Evolutionary conservation across 768 basidiomycete genomes (phyloP).

Genomic region (Boletus pseudo-olivaceus): DNA sequence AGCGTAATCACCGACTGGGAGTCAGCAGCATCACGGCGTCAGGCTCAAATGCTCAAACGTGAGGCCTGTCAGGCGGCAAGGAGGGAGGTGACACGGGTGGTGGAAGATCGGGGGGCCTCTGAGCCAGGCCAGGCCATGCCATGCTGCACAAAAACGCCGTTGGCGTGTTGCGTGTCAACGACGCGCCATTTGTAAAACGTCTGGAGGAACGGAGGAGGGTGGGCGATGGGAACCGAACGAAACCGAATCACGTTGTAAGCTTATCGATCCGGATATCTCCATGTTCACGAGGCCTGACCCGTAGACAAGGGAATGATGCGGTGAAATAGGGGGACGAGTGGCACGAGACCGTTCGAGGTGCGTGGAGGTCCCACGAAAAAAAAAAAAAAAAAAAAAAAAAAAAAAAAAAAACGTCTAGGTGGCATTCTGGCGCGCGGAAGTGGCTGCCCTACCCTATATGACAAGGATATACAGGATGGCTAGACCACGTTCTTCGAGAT

Average conservation of each 20-base stretch:
- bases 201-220: not conserved
- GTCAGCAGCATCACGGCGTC: not conserved
- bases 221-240: too few species aligned
- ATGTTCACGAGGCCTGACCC: conserved; percentile 8
- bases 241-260: conserved; percentile 11
- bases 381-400: too few species aligned
- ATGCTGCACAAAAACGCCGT: not conserved
- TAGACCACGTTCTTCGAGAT: too few species aligned
- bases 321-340: conserved; percentile 14
- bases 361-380: conserved; percentile 2
- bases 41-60: not conserved
- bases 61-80: not conserved
- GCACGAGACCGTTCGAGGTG: conserved; percentile 1
- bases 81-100: not conserved
- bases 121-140: too few species aligned
- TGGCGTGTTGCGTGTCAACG: not conserved
- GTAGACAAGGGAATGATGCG: conserved; percentile 10
- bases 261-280: conserved; percentile 25
- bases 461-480: conserved; percentile 16
- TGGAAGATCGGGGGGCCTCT: too few species aligned
- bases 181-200: not conserved
- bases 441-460: conserved; percentile 14
- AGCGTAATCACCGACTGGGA: conserved; percentile 21
- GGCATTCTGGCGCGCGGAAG: conserved; percentile 11
- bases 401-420: conserved; percentile 4